Conservation (phyloP, 1,284 basidiomycete genomes). For the Fomitopsis betulina region DNA sequence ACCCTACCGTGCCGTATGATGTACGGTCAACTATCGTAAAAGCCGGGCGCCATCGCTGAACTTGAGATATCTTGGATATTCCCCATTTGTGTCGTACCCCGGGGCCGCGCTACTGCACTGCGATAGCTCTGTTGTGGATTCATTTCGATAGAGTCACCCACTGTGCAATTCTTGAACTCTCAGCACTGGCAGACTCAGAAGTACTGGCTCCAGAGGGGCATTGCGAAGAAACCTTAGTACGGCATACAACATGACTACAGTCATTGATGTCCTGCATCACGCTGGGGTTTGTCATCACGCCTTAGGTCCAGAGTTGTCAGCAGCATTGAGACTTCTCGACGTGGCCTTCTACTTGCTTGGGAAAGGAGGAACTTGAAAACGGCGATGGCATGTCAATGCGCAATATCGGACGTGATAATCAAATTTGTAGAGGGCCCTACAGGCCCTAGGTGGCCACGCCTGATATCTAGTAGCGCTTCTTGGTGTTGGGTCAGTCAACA, state of each 20-base stretch:
- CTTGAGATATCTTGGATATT: neutral
- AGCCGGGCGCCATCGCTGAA: neutral
- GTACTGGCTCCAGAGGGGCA: no score
- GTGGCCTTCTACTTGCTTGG: neutral
- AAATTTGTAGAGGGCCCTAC: neutral
- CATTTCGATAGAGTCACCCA: no score
- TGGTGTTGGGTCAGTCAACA: neutral
- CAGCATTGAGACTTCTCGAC: neutral
- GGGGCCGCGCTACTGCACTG: neutral
- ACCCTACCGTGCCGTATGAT: neutral
- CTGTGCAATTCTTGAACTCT: no score
- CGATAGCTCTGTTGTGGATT: no score
- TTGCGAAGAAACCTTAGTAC: neutral
- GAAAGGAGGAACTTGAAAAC: neutral
- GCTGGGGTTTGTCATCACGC: neutral
- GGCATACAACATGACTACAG: neutral
- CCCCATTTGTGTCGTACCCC: neutral
- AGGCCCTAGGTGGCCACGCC: neutral
- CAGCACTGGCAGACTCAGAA: no score
- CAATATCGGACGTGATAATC: conserved; percentile 1
- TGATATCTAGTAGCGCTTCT: neutral
- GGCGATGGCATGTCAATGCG: neutral
- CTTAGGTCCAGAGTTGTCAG: neutral
- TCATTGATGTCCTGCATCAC: neutral
- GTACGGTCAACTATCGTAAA: neutral